Base-by-base conservation (phyloP, 2,329 filamentous ascomycete species). In the Whalleya microplaca region DNA sequence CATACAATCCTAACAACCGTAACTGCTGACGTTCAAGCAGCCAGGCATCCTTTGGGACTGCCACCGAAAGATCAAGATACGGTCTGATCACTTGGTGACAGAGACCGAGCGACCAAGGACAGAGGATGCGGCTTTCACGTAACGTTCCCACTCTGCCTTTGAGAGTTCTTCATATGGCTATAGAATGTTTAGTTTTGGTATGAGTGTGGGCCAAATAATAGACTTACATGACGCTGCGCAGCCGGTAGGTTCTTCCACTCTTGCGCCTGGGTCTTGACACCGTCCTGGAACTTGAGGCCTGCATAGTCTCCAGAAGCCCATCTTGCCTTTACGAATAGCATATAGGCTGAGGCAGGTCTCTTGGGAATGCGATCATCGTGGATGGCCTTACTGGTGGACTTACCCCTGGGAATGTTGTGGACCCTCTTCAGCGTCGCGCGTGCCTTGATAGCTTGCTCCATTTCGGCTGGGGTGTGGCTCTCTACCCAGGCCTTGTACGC, bases 311-410 rank as follows among this genome's bases (percentile, higher is more conserved):
- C 72, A 27, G 68, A 65, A 7, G 64, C 63, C 68, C 71, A 77
- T 54, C 73, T 73, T 10, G 73, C 66, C 66, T 74, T 73, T 54
- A 73, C 53, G 67, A 71, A 85, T 3, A 71, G 53, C 8, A 51
- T 46, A 61, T 66, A 84, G 21, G 74, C 21, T 12, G 51, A 65
- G 12, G 37, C 0, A 10, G 76, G 64, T 37, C 60, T 64, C 68
- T 76, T 78, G 60, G 83, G 83, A 32, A 73, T 59, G 41, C 83
- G 82, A 2, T 76, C 71, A 64, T 86, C 83, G 2, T 58, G 60
- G 61, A 85, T 76, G 18, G 1, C 48, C 61, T 63, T 18, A 49
- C n/a, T 42, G 29, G 2, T 20, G n/a, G n/a, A n/a, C n/a, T n/a
- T n/a, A n/a, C 52, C 43, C 60, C 67, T 65, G 47, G 69, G 70